These are phyloP conservation scores for Spirogloea muscicola DNA, from an alignment of 139 green algal genomes.

Conservation along the genomic window DNA sequence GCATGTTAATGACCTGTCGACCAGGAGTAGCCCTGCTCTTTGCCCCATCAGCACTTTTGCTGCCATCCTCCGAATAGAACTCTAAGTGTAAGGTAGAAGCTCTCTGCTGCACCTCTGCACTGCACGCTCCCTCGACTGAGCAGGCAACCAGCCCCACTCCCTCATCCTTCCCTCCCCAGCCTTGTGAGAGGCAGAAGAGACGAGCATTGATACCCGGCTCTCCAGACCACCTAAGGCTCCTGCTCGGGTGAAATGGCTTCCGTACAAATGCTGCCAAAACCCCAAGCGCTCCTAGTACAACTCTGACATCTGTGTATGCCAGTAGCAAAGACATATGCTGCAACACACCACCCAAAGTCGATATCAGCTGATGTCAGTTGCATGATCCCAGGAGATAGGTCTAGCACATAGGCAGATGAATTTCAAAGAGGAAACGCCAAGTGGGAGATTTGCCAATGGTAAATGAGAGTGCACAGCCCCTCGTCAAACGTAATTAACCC, in stretches of 20 bases:
- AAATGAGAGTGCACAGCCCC: not conserved
- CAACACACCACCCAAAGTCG: conserved; percentile 6
- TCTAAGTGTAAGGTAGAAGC: conserved; percentile 66
- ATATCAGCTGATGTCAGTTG: too few relatives aligned
- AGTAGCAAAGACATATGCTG: conserved; percentile 59
- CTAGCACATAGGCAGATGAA: conserved; percentile 12
- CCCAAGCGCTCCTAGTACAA: conserved; percentile 67
- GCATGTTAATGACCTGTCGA: conserved; percentile 57
- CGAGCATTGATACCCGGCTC: conserved; percentile 58
- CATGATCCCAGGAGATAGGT: too few relatives aligned
- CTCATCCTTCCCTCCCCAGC: conserved; percentile 81
- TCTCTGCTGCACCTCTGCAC: conserved; percentile 19
- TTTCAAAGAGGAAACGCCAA: not conserved
- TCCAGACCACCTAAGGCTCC: conserved; percentile 60
- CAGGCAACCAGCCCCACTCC: conserved; percentile 64
- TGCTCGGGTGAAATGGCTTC: conserved; percentile 62
- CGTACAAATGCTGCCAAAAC: conserved; percentile 68
- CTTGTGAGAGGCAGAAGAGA: conserved; percentile 65
- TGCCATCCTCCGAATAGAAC: conserved; percentile 55
- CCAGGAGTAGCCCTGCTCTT: conserved; percentile 16
- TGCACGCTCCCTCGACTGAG: conserved; percentile 13
- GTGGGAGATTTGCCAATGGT: not conserved
- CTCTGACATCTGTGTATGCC: conserved; percentile 55
- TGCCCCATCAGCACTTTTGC: not conserved
- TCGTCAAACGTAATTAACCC: not conserved